Evolutionary conservation across 1,284 basidiomycete genomes (phyloP).

Genomic region (Hemileia vastatrix): DNA sequence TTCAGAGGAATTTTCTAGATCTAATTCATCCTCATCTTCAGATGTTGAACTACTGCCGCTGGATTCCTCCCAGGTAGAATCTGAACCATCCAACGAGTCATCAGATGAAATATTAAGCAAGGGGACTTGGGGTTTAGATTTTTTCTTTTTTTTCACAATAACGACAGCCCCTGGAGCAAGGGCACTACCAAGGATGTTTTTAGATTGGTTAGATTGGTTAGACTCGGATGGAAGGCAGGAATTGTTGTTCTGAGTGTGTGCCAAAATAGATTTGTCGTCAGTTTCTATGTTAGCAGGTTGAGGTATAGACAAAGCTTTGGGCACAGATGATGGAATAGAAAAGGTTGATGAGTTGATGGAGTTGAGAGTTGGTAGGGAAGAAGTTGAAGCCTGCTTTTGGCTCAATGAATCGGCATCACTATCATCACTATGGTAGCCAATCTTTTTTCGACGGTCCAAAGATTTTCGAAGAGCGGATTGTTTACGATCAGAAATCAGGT

Average conservation of each 20-base stretch:
- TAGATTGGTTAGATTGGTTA: not conserved
- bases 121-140: no score
- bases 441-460: constrained; percentile 8
- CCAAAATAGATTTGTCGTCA: not conserved
- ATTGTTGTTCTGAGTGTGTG: not conserved
- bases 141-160: not conserved
- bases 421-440: constrained; percentile 16
- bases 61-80: constrained; percentile 1
- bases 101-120: not conserved
- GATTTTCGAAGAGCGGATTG: no score
- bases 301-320: no score
- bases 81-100: constrained; percentile 4
- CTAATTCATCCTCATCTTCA: not conserved
- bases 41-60: no score
- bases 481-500: constrained; percentile 1
- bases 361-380: constrained; percentile 2
- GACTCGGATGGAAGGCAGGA: not conserved
- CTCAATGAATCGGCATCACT: not conserved
- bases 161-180: not conserved
- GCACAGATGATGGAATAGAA: no score
- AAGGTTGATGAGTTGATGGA: no score
- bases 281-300: constrained; percentile 7
- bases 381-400: no score
- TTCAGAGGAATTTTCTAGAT: not conserved
- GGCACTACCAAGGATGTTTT: not conserved